Base-by-base conservation (phyloP, 1,139 yeast species). In the Lodderomyces margitis region DNA sequence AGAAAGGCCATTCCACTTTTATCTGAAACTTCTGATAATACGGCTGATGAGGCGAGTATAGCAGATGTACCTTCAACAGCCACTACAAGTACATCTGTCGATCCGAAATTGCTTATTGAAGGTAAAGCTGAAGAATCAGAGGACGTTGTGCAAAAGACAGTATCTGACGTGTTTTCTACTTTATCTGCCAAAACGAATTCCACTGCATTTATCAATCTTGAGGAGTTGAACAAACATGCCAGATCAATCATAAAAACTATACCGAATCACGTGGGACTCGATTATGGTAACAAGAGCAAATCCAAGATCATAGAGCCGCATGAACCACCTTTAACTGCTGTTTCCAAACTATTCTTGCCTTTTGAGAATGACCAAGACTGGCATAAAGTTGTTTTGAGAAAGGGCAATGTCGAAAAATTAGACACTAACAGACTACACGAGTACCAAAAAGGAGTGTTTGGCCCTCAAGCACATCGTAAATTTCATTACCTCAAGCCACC, bases 401-500 rank as follows among this genome's bases (percentile, higher is more conserved):
- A 78, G 42, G 64, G 62, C 38, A 54, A 62, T 3, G 42, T 58
- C n/a, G 27, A 55, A 51, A 20, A 49, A 21, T 14, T 24, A 12
- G 5, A 28, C 4, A 33, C 34, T 8, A 20, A 21, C 6, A 58
- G 65, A 36, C 55, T 67, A 37, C 79, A 68, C 1, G 73, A 68
- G 38, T 69, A 61, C 46, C 83, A 80, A 47, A 78, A 75, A 54
- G 83, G 84, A 3, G 57, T 81, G 19, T 80, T 80, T 61, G 81
- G 83, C 2, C 68, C 76, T 27, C 78, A 78, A 33, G 64, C 78
- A 0, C 84, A 80, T 49, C 75, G 87, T 50, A 68, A 84, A 38
- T 76, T 79, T 47, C 81, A 80, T 46, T 69, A 72, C 28, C 66
- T 86, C 40, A 81, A 82, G 50, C 94, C 98, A 0, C 98, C 98